Conservation (phyloP, 2,329 filamentous ascomycete genomes). For the Leptographium wingfieldii region DNA sequence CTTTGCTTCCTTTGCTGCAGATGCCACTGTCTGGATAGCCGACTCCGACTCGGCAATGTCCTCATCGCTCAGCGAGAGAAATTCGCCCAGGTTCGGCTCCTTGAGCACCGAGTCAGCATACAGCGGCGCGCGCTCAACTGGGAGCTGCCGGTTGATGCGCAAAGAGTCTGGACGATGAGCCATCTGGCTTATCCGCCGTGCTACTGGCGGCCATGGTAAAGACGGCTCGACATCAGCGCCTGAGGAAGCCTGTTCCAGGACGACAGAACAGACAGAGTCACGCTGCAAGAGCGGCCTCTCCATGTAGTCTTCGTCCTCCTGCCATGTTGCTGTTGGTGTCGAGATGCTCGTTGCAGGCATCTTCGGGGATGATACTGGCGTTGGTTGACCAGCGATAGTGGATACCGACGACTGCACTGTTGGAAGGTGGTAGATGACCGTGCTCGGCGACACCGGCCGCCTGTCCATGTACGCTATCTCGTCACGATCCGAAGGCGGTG, state of each 20-base stretch:
- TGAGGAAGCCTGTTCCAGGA: background rate
- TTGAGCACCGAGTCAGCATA: conserved; percentile 26
- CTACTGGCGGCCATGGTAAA: background rate
- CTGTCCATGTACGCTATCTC: background rate
- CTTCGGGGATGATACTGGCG: conserved; percentile 12
- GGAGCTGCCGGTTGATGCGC: conserved; percentile 8
- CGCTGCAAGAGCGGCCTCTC: conserved; percentile 8
- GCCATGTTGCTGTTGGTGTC: background rate
- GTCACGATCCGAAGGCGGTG: conserved; percentile 7
- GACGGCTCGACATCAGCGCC: background rate
- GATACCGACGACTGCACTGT: background rate
- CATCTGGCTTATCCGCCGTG: conserved; percentile 8
- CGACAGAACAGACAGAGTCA: conserved; percentile 3
- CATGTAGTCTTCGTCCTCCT: background rate
- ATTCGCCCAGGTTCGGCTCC: conserved; percentile 41
- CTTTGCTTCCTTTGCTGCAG: background rate
- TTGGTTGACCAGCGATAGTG: conserved; percentile 1
- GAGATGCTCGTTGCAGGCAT: background rate
- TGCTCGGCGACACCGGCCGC: background rate
- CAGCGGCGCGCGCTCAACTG: conserved; percentile 2
- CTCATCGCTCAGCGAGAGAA: conserved; percentile 41
- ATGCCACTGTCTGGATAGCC: background rate
- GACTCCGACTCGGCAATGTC: conserved; percentile 37
- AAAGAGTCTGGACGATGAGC: conserved; percentile 4
- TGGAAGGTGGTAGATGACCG: background rate